phyloP scores from a whole-genome alignment of 331 rosid species.

The Cydonia oblonga region DNA sequence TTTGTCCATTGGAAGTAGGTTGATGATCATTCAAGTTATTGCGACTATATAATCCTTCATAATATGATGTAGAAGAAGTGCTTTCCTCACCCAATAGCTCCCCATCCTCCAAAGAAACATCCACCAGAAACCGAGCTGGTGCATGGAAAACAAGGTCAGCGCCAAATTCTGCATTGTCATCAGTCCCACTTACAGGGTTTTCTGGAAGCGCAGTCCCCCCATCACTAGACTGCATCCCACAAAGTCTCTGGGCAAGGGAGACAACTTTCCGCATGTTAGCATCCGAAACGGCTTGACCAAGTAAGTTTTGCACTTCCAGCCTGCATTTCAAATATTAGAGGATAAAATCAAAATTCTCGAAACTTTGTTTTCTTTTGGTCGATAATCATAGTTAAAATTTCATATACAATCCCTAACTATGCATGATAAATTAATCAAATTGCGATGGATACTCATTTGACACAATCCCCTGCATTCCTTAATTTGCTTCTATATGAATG shows the following conservation, averaged over 20 bases:
- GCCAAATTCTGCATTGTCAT: slow-evolving; percentile 57
- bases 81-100: slow-evolving; percentile 46
- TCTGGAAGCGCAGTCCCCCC: slow-evolving; percentile 24
- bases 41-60: slow-evolving; percentile 31
- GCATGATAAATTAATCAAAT: neutral
- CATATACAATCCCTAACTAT: neutral
- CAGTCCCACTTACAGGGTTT: slow-evolving; percentile 20
- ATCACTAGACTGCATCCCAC: slow-evolving; percentile 45
- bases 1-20: slow-evolving; percentile 29
- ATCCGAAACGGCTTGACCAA: slow-evolving; percentile 56
- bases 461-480: neutral
- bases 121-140: slow-evolving; percentile 82
- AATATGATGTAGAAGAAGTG: slow-evolving; percentile 28
- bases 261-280: slow-evolving; percentile 54
- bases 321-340: slow-evolving; percentile 34
- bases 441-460: neutral
- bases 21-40: slow-evolving; percentile 8
- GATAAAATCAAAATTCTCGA: slow-evolving; percentile 3
- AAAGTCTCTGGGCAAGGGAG: slow-evolving; percentile 48
- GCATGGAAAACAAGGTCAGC: slow-evolving; percentile 66
- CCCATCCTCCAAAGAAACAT: slow-evolving; percentile 55
- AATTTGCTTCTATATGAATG: neutral
- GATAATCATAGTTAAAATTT: neutral
- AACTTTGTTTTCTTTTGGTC: neutral
- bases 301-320: slow-evolving; percentile 54